Evolutionary conservation across 768 basidiomycete species (phyloP).

Genomic region (Boletus subparvulus): DNA sequence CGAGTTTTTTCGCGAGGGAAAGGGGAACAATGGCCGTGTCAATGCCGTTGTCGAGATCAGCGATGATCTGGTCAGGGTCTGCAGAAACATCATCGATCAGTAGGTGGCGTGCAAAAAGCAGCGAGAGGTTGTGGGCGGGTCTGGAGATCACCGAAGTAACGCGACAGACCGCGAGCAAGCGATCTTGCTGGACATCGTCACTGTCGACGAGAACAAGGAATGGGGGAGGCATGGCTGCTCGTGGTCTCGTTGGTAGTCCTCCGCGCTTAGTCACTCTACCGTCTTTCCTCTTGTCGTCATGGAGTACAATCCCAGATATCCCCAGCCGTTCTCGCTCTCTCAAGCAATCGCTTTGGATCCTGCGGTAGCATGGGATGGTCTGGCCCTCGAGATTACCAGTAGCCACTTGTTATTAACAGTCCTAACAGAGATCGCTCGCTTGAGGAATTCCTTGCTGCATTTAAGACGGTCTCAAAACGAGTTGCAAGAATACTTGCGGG

Average conservation of each 20-base stretch:
- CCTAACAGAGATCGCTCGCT: slow-evolving; percentile 65
- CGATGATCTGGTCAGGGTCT: slow-evolving; percentile 54
- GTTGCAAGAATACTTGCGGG: slow-evolving; percentile 47
- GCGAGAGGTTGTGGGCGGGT: slow-evolving; percentile 32
- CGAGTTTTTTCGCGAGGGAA: slow-evolving; percentile 62
- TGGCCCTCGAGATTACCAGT: neutral
- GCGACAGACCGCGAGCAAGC: slow-evolving; percentile 62
- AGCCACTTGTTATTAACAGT: slow-evolving; percentile 1
- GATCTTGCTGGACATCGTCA: slow-evolving; percentile 39
- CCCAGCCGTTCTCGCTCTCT: slow-evolving; percentile 71
- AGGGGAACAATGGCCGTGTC: slow-evolving; percentile 77
- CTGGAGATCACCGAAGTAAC: slow-evolving; percentile 74
- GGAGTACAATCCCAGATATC: slow-evolving; percentile 66
- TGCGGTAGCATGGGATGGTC: slow-evolving; percentile 70
- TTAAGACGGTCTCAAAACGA: slow-evolving; percentile 61
- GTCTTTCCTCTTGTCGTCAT: slow-evolving; percentile 33
- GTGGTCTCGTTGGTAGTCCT: neutral
- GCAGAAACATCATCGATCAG: slow-evolving; percentile 52
- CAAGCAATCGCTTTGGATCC: slow-evolving; percentile 68
- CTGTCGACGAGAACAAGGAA: slow-evolving; percentile 63
- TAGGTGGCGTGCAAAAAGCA: slow-evolving; percentile 44
- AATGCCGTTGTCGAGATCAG: slow-evolving; percentile 74
- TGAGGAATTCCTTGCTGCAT: slow-evolving; percentile 68
- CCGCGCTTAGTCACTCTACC: slow-evolving; percentile 22
- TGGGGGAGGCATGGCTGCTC: slow-evolving; percentile 26